Base-by-base conservation (phyloP, 495 filamentous ascomycete species). In the Penicillium riverlandense region DNA sequence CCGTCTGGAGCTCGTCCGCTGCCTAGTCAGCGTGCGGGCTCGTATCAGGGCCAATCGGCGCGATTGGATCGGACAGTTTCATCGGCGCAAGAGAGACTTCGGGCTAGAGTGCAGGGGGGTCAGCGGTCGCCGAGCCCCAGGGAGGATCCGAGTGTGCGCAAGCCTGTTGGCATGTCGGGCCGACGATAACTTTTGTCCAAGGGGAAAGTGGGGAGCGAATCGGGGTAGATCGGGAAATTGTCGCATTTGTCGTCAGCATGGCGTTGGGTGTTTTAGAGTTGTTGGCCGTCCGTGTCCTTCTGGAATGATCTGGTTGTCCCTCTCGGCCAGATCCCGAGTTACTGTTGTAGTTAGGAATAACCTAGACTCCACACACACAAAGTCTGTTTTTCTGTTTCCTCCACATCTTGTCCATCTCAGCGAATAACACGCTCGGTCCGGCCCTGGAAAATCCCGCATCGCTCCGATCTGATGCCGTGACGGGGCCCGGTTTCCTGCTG, bases 21-120 rank as follows among this genome's bases (percentile, higher is more conserved):
- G 47, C 84, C 81, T 7, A 86, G 82, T 47, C 86, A 90, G 62
- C 65, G 83, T 12, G 75, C 74, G 3, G 85, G 83, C 6, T 88
- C 85, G 46, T 84, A 86, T 22, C 22, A 22, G 22, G 22, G 22
- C 55, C 85, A 91, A 66, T 66, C 63, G 22, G 38, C 54, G 15
- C 44, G 61, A 44, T 50, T 74, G 45, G 75, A 75, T 53, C 71
- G 72, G 47, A 61, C 80, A 22, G 55, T 70, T 30, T 53, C 54
- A 36, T 71, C 83, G 12, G 82, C 81, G 27, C 80, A 85, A 64
- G 80, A 87, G 40, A 70, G 82, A 54, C 67, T 89, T 41, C 83
- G 84, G 57, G 79, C 79, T 30, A 55, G 82, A 44, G 56, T 88
- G 40, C 80, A 82, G 59, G 78, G 82, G 28, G 75, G 72, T 8